Base-by-base conservation (phyloP, 352 stramenopile species). In the Sclerospora graminicola region DNA sequence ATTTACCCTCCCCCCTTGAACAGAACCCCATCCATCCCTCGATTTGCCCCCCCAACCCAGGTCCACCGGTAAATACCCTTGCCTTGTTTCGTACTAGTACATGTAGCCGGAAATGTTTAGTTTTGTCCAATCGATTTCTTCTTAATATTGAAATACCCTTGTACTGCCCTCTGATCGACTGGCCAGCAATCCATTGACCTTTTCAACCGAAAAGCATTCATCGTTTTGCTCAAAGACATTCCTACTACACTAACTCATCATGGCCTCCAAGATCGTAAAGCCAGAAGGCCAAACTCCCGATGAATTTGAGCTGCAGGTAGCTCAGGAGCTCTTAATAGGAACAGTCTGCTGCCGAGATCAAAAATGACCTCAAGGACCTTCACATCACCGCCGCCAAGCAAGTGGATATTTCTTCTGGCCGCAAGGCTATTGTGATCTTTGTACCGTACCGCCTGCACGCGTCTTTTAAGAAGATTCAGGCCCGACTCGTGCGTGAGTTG, bases 311-410 rank as follows among this genome's bases (percentile, higher is more conserved):
- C 70, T 85, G 60, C 81, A 90, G 64, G 81, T 93, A 19, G 77
- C 78, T 19, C 79, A 93, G 71, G 81, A 90, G 59, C 69, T 93
- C n/a, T 60, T 63, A 49, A 65, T 69, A 90, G 31, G 78, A 96
- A 73, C 93, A 93, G 69, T 97, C 91, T 48, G 83, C 89, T 56
- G 80, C 85, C 15, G 95, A 98, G 64, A 85, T 99, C 66, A 99
- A 99, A 86, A 91, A 93, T 56, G 94, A 98, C 52, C 82, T 99
- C 19, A 90, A 95, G 66, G 87, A 98, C 60, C 82, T 99, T 47
- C 97, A 98, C 86, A 98, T 99, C 84, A 95, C 89, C 21, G 93
- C 92, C 48, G 97, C 96, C 51, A 98, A 99, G 87, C 95, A 99
- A 81, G 91, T 99, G 48, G 92, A 98, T 62, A 89, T 97, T 45